Percentiles rank a stretch among this genome's conserved stretches.
These are phyloP conservation scores for Prasinococcaceae sp. DNA, from an alignment of 139 green algal species.

Conservation along the genomic window DNA sequence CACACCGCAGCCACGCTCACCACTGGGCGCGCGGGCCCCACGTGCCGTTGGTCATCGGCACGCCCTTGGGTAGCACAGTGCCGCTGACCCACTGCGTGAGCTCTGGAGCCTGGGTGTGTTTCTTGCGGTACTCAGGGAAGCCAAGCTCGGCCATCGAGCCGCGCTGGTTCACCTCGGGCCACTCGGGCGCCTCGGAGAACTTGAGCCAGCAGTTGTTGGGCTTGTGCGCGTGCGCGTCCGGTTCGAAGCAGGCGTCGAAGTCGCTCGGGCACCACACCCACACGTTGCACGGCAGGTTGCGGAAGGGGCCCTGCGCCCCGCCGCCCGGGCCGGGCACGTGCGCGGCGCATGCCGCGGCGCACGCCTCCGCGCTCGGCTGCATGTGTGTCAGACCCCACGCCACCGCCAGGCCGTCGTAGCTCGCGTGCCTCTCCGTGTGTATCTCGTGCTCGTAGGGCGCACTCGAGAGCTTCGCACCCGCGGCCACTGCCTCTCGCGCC, in stretches of 20 bases:
- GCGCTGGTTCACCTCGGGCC: slow-evolving; percentile 54
- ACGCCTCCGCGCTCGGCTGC: slow-evolving; percentile 28
- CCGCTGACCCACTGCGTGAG: slow-evolving; percentile 44
- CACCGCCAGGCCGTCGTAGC: slow-evolving; percentile 56
- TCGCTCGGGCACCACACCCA: slow-evolving; percentile 54
- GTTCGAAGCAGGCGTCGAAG: slow-evolving; percentile 53
- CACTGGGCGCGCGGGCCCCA: slow-evolving; percentile 28
- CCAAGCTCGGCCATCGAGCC: too few species aligned
- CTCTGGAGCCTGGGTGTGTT: slow-evolving; percentile 7
- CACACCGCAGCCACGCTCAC: too few species aligned
- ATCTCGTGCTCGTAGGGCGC: too few species aligned
- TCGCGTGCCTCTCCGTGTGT: slow-evolving; percentile 5
- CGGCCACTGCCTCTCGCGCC: slow-evolving; percentile 5
- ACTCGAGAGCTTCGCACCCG: slow-evolving; percentile 9
- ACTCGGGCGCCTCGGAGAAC: slow-evolving; percentile 50
- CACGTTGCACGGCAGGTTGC: slow-evolving; percentile 62
- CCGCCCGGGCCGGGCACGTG: slow-evolving; percentile 30
- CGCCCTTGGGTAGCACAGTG: slow-evolving; percentile 40
- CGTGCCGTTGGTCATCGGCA: slow-evolving; percentile 42
- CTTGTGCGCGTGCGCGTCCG: slow-evolving; percentile 61
- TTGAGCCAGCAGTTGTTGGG: slow-evolving; percentile 82
- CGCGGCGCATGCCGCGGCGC: slow-evolving; percentile 35
- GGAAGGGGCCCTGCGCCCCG: slow-evolving; percentile 29
- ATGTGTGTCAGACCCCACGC: slow-evolving; percentile 65
- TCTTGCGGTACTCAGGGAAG: slow-evolving; percentile 16